Conservation (phyloP, 345 rosid genomes). For the Viola odorata region DNA sequence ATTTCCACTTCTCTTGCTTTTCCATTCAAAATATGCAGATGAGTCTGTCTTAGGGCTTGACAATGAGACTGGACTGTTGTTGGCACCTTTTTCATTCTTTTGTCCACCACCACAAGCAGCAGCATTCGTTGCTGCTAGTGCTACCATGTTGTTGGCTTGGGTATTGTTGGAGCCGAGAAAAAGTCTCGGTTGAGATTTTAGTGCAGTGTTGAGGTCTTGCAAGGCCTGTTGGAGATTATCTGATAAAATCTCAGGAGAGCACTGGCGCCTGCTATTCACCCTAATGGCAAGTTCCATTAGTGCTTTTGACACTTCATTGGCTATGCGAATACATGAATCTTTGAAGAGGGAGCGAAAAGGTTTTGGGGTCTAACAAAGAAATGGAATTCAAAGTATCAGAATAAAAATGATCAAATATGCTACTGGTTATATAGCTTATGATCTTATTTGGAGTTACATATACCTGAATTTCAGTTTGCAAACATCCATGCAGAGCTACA, state of each 20-base stretch:
- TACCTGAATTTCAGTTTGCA: conserved; percentile 82
- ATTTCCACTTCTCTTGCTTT: conserved; percentile 29
- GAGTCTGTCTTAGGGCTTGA: conserved; percentile 64
- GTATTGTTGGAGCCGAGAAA: conserved; percentile 54
- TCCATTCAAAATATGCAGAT: conserved; percentile 59
- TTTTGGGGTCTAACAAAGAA: conserved; percentile 43
- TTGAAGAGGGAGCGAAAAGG: conserved; percentile 63
- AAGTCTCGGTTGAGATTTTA: conserved; percentile 74
- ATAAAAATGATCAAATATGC: not conserved
- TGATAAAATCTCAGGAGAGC: conserved; percentile 72
- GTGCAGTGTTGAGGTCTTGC: conserved; percentile 63
- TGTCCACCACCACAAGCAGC: not conserved
- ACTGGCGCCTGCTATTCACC: conserved; percentile 52
- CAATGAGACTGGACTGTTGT: conserved; percentile 25
- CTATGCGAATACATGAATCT: conserved; percentile 65
- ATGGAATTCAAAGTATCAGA: not conserved
- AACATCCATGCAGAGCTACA: conserved; percentile 80
- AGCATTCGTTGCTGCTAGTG: conserved; percentile 37
- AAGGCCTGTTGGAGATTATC: conserved; percentile 74
- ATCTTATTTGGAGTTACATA: not conserved
- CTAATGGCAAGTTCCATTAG: conserved; percentile 57
- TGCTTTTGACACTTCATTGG: conserved; percentile 59
- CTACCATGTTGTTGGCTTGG: conserved; percentile 35
- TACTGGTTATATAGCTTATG: not conserved
- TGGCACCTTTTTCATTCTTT: conserved; percentile 16